Evolutionary conservation across 768 basidiomycete genomes (phyloP).

Genomic region (Cystofilobasidium capitatum): DNA sequence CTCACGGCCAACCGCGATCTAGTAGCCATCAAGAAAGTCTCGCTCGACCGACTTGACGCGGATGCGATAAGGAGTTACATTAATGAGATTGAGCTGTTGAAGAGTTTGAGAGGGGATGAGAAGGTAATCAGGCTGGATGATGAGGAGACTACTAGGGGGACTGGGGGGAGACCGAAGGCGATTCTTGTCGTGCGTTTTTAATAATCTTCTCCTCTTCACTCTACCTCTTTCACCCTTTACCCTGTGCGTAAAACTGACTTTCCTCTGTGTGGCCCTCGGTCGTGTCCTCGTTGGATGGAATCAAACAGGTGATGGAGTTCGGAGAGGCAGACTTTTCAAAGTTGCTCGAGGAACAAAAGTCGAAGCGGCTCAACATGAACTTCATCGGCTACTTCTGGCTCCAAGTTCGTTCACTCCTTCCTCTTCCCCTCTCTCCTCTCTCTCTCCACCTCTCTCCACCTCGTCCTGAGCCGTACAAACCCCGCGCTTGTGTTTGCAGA

Average conservation of each 20-base stretch:
- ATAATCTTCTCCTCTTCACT: background rate
- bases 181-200: conserved; percentile 51
- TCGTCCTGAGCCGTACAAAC: background rate
- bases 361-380: conserved; percentile 77
- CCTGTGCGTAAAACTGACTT: too few relatives aligned
- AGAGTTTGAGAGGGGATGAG: conserved; percentile 85
- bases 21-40: conserved; percentile 84
- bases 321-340: conserved; percentile 87
- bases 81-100: conserved; percentile 89
- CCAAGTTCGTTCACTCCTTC: conserved; percentile 51
- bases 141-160: conserved; percentile 67
- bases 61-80: conserved; percentile 87
- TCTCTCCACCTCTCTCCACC: background rate
- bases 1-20: conserved; percentile 65
- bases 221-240: background rate
- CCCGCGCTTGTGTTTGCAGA: conserved; percentile 47
- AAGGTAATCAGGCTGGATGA: conserved; percentile 86
- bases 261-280: too few relatives aligned
- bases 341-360: conserved; percentile 71
- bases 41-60: conserved; percentile 67
- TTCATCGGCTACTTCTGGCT: conserved; percentile 96
- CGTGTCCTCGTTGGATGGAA: too few relatives aligned
- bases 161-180: conserved; percentile 51
- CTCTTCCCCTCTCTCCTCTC: background rate
- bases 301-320: conserved; percentile 77